Percentiles rank a stretch among this genome's conserved stretches.
Evolutionary conservation across 306 rosid species (phyloP).

Genomic region (Abrus precatorius): DNA sequence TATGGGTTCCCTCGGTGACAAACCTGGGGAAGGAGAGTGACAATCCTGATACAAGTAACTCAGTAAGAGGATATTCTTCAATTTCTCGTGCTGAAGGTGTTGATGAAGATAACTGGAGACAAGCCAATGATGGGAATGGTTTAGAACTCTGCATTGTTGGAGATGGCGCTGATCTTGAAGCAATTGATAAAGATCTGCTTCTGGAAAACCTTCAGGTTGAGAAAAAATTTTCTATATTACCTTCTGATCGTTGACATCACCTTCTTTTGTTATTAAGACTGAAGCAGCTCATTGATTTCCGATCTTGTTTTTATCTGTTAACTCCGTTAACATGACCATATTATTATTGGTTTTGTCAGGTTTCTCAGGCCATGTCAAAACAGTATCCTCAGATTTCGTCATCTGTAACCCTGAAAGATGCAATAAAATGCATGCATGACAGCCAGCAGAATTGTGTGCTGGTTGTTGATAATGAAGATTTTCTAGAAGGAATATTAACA

Average conservation of each 20-base stretch:
- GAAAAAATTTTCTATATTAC: constrained; percentile 33
- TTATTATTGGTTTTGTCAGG: constrained; percentile 60
- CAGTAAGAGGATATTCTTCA: constrained; percentile 74
- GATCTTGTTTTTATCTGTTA: constrained; percentile 7
- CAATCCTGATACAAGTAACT: constrained; percentile 61
- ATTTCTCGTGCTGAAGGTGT: constrained; percentile 65
- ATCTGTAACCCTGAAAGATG: constrained; percentile 68
- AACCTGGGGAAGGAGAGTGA: constrained; percentile 79
- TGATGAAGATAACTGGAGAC: constrained; percentile 61
- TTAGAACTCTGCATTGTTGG: constrained; percentile 73
- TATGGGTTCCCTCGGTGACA: constrained; percentile 98
- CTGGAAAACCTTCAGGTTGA: constrained; percentile 84
- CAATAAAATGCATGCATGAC: constrained; percentile 70
- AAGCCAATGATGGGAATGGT: constrained; percentile 54
- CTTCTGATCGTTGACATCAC: constrained; percentile 18
- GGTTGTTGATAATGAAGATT: constrained; percentile 79
- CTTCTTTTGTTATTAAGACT: constrained; percentile 26
- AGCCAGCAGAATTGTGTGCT: constrained; percentile 77
- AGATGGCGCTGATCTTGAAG: constrained; percentile 59
- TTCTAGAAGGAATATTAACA: constrained; percentile 92
- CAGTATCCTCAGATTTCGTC: constrained; percentile 72
- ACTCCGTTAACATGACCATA: constrained; percentile 19
- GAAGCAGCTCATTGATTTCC: constrained; percentile 15
- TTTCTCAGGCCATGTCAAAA: constrained; percentile 83
- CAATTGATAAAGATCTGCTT: constrained; percentile 68